phyloP scores from a whole-genome alignment of 2,329 filamentous ascomycete genomes.

The Fusarium liriodendri region DNA sequence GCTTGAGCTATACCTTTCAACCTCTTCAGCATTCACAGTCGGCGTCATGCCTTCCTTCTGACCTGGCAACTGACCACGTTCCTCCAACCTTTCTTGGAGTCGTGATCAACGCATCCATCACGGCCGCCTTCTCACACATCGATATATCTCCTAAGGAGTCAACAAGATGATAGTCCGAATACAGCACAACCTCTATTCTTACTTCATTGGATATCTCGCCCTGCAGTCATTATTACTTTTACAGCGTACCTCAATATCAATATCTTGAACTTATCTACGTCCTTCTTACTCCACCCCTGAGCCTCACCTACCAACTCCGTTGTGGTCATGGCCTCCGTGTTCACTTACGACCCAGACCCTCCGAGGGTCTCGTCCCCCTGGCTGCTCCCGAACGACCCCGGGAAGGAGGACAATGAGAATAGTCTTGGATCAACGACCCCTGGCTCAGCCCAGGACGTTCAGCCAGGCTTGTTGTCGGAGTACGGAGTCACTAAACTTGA shows the following conservation, averaged over 20 bases:
- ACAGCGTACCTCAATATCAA: slow-evolving; percentile 21
- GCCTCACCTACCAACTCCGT: neutral
- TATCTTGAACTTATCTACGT: slow-evolving; percentile 28
- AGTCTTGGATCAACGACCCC: slow-evolving; percentile 23
- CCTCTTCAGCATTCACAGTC: neutral
- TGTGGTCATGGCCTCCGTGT: slow-evolving; percentile 85
- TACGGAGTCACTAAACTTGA: slow-evolving; percentile 81
- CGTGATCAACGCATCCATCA: slow-evolving; percentile 37
- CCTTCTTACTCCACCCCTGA: neutral
- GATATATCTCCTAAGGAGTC: slow-evolving; percentile 11
- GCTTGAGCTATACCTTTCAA: neutral
- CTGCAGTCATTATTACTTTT: slow-evolving; percentile 15
- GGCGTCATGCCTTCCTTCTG: slow-evolving; percentile 39
- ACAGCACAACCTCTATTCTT: slow-evolving; percentile 22
- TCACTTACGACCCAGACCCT: slow-evolving; percentile 92
- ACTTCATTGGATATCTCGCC: slow-evolving; percentile 19
- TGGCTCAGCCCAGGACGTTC: slow-evolving; percentile 38
- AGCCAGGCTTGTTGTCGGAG: slow-evolving; percentile 62
- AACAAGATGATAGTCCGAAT: slow-evolving; percentile 44
- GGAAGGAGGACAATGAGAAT: slow-evolving; percentile 49
- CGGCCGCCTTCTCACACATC: slow-evolving; percentile 14
- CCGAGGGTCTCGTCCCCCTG: slow-evolving; percentile 92
- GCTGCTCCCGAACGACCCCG: slow-evolving; percentile 69
- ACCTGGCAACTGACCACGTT: slow-evolving; percentile 34
- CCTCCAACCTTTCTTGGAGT: slow-evolving; percentile 17